Conservation (phyloP, 345 rosid genomes). For the Clarkia xantiana region DNA sequence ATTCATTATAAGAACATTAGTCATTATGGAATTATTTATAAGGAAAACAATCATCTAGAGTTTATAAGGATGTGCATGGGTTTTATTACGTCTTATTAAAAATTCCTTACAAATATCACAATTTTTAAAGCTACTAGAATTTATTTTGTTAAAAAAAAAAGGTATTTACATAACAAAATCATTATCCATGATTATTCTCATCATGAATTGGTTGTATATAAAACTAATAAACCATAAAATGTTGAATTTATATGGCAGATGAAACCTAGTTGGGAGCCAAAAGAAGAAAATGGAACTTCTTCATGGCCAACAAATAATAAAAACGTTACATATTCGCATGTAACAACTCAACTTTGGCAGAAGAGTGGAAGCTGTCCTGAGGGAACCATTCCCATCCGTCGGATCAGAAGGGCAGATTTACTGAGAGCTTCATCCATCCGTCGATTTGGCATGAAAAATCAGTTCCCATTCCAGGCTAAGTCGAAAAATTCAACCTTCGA, state of each 20-base stretch:
- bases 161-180: too few relatives aligned
- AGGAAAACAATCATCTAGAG: too few relatives aligned
- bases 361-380: slow-evolving; percentile 29
- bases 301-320: not conserved
- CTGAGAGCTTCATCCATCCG: slow-evolving; percentile 20
- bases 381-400: slow-evolving; percentile 37
- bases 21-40: too few relatives aligned
- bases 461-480: not conserved
- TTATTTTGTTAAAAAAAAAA: too few relatives aligned
- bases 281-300: not conserved
- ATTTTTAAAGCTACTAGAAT: too few relatives aligned
- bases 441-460: slow-evolving; percentile 19
- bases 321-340: slow-evolving; percentile 11
- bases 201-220: too few relatives aligned
- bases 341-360: slow-evolving; percentile 25
- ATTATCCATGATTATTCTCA: too few relatives aligned
- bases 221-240: too few relatives aligned
- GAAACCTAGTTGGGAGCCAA: slow-evolving; percentile 19
- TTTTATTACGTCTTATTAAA: too few relatives aligned
- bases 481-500: not conserved
- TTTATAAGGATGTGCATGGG: too few relatives aligned
- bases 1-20: too few relatives aligned
- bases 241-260: slow-evolving; percentile 17
- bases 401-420: slow-evolving; percentile 24
- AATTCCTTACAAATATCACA: too few relatives aligned